These are phyloP conservation scores for Cercis canadensis DNA, from an alignment of 306 rosid genomes.

Conservation along the genomic window DNA sequence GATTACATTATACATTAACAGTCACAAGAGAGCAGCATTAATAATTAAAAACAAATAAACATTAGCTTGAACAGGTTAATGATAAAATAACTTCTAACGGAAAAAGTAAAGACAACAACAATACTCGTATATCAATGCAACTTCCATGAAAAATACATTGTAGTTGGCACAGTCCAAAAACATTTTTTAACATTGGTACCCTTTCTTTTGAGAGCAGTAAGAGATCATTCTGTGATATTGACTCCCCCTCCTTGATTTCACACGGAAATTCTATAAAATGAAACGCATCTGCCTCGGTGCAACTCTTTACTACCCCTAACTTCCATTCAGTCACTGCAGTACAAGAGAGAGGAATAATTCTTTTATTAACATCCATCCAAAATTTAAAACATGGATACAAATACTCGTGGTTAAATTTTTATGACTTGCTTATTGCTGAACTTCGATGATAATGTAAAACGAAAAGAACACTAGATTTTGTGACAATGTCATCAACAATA, in stretches of 20 bases:
- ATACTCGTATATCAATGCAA: neutral
- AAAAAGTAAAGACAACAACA: neutral
- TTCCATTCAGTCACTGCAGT: slow-evolving; percentile 69
- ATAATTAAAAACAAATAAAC: slow-evolving; percentile 5
- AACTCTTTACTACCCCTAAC: slow-evolving; percentile 64
- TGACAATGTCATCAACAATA: too few relatives aligned
- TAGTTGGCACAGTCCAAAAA: slow-evolving; percentile 14
- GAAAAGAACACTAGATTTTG: too few relatives aligned
- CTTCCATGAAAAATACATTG: neutral
- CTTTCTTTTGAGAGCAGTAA: slow-evolving; percentile 75
- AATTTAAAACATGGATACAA: slow-evolving; percentile 9
- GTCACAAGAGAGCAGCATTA: neutral
- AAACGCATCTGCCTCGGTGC: slow-evolving; percentile 73
- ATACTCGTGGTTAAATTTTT: neutral
- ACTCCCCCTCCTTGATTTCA: slow-evolving; percentile 49
- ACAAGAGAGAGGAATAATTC: neutral
- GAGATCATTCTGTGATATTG: slow-evolving; percentile 74
- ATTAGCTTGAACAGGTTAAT: slow-evolving; percentile 16
- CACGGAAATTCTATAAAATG: slow-evolving; percentile 65
- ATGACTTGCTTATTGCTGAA: too few relatives aligned
- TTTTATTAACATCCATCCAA: slow-evolving; percentile 16
- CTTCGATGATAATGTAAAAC: too few relatives aligned
- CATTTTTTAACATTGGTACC: slow-evolving; percentile 48
- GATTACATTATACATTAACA: neutral
- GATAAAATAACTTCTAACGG: slow-evolving; percentile 18